Evolutionary conservation across 768 basidiomycete species (phyloP).

Genomic region (Lentinula aciculospora): DNA sequence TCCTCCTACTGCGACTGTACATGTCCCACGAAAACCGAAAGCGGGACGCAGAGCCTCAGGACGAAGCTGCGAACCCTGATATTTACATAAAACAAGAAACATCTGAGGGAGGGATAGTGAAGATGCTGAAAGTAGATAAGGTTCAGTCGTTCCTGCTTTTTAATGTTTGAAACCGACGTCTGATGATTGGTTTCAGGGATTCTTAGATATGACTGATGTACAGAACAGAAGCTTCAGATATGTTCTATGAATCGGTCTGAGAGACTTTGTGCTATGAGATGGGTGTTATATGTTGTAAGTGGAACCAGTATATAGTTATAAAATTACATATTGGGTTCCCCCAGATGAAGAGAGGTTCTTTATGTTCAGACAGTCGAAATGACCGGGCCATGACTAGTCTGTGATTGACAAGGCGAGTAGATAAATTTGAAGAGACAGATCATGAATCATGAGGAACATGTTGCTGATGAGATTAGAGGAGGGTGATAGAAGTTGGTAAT

Average conservation of each 20-base stretch:
- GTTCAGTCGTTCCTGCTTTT: not conserved
- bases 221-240: not conserved
- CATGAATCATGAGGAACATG: no score
- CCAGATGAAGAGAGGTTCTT: no score
- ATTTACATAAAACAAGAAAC: slow-evolving; percentile 16
- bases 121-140: not conserved
- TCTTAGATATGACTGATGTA: not conserved
- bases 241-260: not conserved
- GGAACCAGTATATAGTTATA: no score
- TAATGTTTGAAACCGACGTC: not conserved
- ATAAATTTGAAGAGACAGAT: no score
- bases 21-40: slow-evolving; percentile 57
- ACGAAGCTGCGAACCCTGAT: slow-evolving; percentile 15
- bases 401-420: no score
- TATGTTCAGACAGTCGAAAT: no score
- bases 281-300: no score
- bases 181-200: not conserved
- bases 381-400: no score
- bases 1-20: slow-evolving; percentile 41
- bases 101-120: not conserved
- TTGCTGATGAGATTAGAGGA: no score
- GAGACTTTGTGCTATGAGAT: no score
- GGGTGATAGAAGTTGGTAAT: no score
- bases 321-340: no score
- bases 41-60: slow-evolving; percentile 49